Base-by-base conservation (phyloP, 345 rosid species). In the Sisymbrium irio region DNA sequence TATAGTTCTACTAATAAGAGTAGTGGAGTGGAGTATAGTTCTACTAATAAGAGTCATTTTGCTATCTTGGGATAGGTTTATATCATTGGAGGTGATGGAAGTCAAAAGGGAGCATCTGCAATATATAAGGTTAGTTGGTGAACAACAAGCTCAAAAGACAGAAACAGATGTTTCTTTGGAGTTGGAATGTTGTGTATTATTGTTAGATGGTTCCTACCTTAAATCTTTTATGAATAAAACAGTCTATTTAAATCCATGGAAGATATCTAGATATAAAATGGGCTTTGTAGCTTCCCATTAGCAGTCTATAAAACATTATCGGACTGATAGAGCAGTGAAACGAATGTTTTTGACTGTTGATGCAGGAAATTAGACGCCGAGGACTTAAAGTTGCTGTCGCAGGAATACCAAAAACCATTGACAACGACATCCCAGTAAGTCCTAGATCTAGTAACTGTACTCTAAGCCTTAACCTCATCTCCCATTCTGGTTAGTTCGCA, bases 351-450 rank as follows among this genome's bases (percentile, higher is more conserved):
- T 65, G 47, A 47, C 65, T 76, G 59, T 30, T 9, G 60, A 41
- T 77, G 60, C 84, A 93, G 98, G 97, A 90, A 81, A 82, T 88
- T 62, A 89, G 89, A 56, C 76, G 81, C 1, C 97, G 96, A 27
- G 93, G 96, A 54, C 93, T 93, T 33, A 87, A 86, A 78, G 92
- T 93, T 49, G 83, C 86, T 20, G 89, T 93, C 62, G 97, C 83
- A 19, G 98, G 98, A 73, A 87, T 92, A 71, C 98, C 98, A 13
- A 87, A 92, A 77, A 92, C 98, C 75, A 90, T 90, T 74, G 98
- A 93, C 77, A 93, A 93, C 47, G 98, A 93, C 79, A 90, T 93
- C 78, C 93, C 93, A 54, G 98, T 93, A 87, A 77, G 79, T 66
- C 76, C 15, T 51, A 41, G 56, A 57, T 56, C 3, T 13, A 5